Evolutionary conservation across 495 filamentous ascomycete species (phyloP).

Genomic region (Penicillium salamii): DNA sequence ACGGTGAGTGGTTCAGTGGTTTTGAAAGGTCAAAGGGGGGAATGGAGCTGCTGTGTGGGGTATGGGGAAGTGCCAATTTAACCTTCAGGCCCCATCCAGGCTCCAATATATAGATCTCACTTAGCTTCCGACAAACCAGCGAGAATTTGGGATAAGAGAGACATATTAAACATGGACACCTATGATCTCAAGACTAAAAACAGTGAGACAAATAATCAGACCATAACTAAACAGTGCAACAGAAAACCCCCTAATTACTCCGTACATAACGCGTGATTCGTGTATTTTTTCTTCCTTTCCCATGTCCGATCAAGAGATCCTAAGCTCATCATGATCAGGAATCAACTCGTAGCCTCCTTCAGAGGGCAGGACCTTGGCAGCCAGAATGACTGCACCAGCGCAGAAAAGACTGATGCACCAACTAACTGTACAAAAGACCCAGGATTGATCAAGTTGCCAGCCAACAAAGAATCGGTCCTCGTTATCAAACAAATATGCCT

Average conservation of each 20-base stretch:
- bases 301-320: constrained; percentile 4
- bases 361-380: constrained; percentile 64
- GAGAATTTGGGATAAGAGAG: too few species aligned
- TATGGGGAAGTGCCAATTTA: too few species aligned
- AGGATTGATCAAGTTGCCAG: constrained; percentile 77
- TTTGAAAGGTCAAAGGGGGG: too few species aligned
- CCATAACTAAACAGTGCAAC: not conserved
- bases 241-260: not conserved
- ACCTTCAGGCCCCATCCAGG: too few species aligned
- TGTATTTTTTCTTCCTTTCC: not conserved
- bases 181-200: not conserved
- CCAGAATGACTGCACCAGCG: constrained; percentile 57
- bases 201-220: not conserved
- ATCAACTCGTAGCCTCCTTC: constrained; percentile 87
- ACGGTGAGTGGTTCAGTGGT: too few species aligned
- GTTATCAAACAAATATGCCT: constrained; percentile 82
- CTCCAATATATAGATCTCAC: too few species aligned
- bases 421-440: constrained; percentile 72
- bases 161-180: too few species aligned
- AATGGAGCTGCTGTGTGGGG: too few species aligned
- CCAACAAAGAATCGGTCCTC: constrained; percentile 84
- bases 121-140: too few species aligned
- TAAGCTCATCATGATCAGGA: constrained; percentile 39
- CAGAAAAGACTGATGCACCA: constrained; percentile 64
- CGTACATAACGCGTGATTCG: not conserved